phyloP scores from a whole-genome alignment of 805 yeast species.

The Saccharomycopsis sp. region DNA sequence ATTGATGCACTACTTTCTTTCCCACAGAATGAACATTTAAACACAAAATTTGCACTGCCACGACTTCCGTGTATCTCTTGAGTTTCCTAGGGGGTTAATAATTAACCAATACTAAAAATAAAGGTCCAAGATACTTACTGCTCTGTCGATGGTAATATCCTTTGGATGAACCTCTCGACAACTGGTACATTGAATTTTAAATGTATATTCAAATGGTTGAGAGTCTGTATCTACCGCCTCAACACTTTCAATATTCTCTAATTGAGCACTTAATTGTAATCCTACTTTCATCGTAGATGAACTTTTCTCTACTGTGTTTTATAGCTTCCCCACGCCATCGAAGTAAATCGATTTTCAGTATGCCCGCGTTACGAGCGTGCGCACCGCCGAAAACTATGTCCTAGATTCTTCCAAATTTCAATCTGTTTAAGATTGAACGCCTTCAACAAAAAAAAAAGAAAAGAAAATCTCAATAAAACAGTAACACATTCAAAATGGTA shows the following conservation, averaged over 20 bases:
- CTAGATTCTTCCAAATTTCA: too few species aligned
- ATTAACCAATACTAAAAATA: not conserved
- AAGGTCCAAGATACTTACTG: constrained; percentile 38
- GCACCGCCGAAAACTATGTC: too few species aligned
- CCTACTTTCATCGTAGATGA: constrained; percentile 1
- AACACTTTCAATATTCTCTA: constrained; percentile 49
- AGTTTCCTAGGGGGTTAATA: constrained; percentile 7
- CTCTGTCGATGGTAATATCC: constrained; percentile 57
- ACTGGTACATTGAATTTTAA: constrained; percentile 64
- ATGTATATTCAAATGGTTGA: constrained; percentile 67
- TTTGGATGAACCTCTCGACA: constrained; percentile 78
- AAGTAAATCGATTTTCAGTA: too few species aligned
- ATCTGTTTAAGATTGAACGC: too few species aligned
- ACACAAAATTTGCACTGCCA: constrained; percentile 80
- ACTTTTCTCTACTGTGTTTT: too few species aligned
- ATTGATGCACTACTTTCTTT: constrained; percentile 27
- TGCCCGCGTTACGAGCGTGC: too few species aligned
- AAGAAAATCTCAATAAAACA: too few species aligned
- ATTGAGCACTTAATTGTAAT: constrained; percentile 32
- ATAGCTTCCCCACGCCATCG: too few species aligned
- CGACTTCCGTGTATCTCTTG: constrained; percentile 51
- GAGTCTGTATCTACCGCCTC: constrained; percentile 53
- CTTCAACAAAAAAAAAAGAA: too few species aligned
- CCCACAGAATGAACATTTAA: constrained; percentile 64
- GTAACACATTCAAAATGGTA: too few species aligned